A percentile compares a stretch with the other conserved stretches of the same genome.
phyloP scores from a whole-genome alignment of 306 rosid genomes.

The Quercus dentata region DNA sequence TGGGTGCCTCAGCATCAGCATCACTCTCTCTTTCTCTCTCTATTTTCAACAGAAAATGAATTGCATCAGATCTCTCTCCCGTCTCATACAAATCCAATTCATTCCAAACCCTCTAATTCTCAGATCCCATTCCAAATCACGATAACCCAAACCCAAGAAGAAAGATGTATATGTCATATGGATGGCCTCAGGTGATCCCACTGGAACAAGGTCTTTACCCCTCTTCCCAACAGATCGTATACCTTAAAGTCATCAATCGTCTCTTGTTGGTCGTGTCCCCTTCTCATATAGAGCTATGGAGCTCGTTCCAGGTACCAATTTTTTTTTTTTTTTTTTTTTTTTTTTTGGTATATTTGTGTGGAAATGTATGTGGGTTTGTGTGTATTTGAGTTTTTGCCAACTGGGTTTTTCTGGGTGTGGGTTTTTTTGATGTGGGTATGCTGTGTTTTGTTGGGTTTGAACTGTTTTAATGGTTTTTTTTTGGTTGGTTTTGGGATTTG shows the following conservation, averaged over 20 bases:
- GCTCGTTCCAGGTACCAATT: conserved; percentile 73
- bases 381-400: background rate
- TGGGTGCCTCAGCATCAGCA: conserved; percentile 15
- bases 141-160: conserved; percentile 19
- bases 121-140: conserved; percentile 37
- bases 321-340: background rate
- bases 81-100: background rate
- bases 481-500: conserved; percentile 25
- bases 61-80: conserved; percentile 42
- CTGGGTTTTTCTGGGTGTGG: conserved; percentile 25
- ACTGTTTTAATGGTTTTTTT: conserved; percentile 28
- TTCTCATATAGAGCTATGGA: conserved; percentile 88
- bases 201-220: conserved; percentile 64
- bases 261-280: conserved; percentile 71
- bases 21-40: background rate
- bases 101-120: conserved; percentile 5
- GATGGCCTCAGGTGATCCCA: conserved; percentile 99
- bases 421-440: conserved; percentile 22
- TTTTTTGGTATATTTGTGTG: background rate
- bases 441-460: conserved; percentile 29
- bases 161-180: conserved; percentile 97
- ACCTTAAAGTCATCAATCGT: conserved; percentile 74
- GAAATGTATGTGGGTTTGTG: background rate
- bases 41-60: background rate
- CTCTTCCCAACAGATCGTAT: conserved; percentile 67